These are phyloP conservation scores for Mimosa bimucronata DNA, from an alignment of 306 rosid species.

Conservation along the genomic window DNA sequence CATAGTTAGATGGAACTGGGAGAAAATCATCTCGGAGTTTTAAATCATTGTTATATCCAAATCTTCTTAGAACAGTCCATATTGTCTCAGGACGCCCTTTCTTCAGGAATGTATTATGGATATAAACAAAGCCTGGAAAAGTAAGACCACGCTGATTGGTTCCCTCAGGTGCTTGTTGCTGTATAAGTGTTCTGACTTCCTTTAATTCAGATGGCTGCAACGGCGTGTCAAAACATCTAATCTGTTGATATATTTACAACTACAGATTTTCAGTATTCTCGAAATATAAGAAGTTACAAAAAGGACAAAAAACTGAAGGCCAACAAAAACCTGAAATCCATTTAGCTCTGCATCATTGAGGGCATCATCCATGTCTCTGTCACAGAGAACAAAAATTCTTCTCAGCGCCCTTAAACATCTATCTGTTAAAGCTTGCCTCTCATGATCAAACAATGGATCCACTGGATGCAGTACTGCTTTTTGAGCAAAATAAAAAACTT, in stretches of 20 bases:
- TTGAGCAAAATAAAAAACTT: constrained; percentile 89
- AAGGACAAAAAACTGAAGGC: constrained; percentile 5
- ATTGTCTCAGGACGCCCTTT: constrained; percentile 79
- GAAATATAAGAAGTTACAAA: constrained; percentile 8
- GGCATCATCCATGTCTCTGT: constrained; percentile 90
- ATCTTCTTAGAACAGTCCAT: constrained; percentile 89
- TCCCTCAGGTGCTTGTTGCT: constrained; percentile 76
- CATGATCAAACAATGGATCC: constrained; percentile 81
- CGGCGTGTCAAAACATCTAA: constrained; percentile 75
- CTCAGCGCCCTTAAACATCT: constrained; percentile 81
- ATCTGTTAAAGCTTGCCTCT: constrained; percentile 63
- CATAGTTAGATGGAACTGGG: constrained; percentile 68
- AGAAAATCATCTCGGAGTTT: constrained; percentile 74
- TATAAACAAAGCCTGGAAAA: constrained; percentile 69
- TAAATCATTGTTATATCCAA: constrained; percentile 79
- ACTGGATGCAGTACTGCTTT: constrained; percentile 90
- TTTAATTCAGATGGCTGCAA: constrained; percentile 68
- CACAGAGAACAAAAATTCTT: constrained; percentile 85
- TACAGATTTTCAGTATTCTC: constrained; percentile 35
- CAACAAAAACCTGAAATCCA: constrained; percentile 78
- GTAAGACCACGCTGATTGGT: constrained; percentile 87
- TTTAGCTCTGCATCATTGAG: constrained; percentile 85
- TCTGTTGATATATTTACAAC: constrained; percentile 52
- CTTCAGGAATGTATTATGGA: constrained; percentile 76
- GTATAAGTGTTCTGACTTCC: constrained; percentile 74